phyloP scores from a whole-genome alignment of 495 filamentous ascomycete species.

The Penicillium daleae region DNA sequence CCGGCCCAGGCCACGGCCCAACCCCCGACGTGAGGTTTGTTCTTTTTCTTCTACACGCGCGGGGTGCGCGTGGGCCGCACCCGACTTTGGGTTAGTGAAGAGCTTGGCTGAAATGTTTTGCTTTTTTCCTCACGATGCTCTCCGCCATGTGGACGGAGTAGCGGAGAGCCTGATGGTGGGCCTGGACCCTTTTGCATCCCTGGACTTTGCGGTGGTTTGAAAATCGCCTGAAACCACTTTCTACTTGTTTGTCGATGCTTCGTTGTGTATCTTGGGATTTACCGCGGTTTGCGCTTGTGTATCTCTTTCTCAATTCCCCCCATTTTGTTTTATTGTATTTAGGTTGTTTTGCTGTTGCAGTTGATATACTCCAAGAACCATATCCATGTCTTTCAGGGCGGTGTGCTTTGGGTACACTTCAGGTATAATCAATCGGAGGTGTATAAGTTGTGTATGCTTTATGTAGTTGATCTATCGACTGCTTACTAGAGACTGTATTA shows the following conservation, averaged over 20 bases:
- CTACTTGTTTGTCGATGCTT: neutral
- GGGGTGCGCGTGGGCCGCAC: slow-evolving; percentile 18
- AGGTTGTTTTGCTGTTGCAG: slow-evolving; percentile 4
- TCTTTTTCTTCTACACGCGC: slow-evolving; percentile 19
- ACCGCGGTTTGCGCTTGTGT: slow-evolving; percentile 12
- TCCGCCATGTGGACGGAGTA: slow-evolving; percentile 3
- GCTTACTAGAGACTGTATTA: neutral
- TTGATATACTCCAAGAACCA: neutral
- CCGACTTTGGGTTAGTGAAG: neutral
- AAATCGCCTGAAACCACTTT: slow-evolving; percentile 8
- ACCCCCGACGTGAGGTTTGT: neutral
- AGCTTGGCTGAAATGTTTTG: slow-evolving; percentile 19
- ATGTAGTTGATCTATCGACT: neutral
- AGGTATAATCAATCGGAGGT: neutral
- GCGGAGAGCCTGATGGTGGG: neutral
- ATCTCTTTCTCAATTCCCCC: slow-evolving; percentile 11
- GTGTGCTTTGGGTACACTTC: neutral
- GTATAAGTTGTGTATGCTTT: neutral
- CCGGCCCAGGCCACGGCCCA: neutral
- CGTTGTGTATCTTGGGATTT: slow-evolving; percentile 11
- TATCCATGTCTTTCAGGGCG: neutral
- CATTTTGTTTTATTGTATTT: slow-evolving; percentile 3
- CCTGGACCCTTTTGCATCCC: neutral
- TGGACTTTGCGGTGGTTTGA: slow-evolving; percentile 5
- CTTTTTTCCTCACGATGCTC: slow-evolving; percentile 14